Base-by-base conservation (phyloP, 2,329 filamentous ascomycete genomes). In the Aspergillus sp. region DNA sequence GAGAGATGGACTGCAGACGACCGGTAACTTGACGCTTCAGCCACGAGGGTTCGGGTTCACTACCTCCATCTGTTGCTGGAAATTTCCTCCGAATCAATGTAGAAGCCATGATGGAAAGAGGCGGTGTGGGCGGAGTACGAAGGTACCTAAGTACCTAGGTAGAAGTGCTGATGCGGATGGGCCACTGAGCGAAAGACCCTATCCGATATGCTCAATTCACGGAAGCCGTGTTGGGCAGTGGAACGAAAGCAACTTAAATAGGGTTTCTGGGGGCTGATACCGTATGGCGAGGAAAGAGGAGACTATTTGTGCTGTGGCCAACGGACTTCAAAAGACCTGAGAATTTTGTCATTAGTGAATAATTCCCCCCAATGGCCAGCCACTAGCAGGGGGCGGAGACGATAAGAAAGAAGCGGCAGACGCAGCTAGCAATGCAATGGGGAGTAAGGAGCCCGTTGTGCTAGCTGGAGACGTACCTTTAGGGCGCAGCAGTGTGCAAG, bases 1-100 rank as follows among this genome's bases (percentile, higher is more conserved):
- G 87, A 41, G 93, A 90, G 61, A 97, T 79, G 44, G 85, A 84
- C 73, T 96, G 90, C 48, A 98, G 82, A 52, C 89, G 76, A 3
- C 90, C 88, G 4, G 91, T 96, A 70, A 96, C 73, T 61, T 81
- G 80, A 61, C 80, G 81, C 69, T 85, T 84, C 69, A 86, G 78
- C 80, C 83, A 86, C 66, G 79, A 78, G 1, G 84, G 82, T 58
- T 77, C 76, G n/a, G 73, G 70, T 39, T 75, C 70, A 62, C 74
- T 73, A 31, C 74, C 75, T 46, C 76, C 74, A 60, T 79, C 75
- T 55, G 77, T 72, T 55, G 77, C 71, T 59, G 80, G 80, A 69
- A 83, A 79, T 60, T 79, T 79, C 62, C 80, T 79, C 53, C 82
- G 80, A 35, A 84, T 77, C 50, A 84, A 73, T 37, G 77, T 77